phyloP scores from a whole-genome alignment of 2,329 filamentous ascomycete genomes.

The Fusarium beomiforme region DNA sequence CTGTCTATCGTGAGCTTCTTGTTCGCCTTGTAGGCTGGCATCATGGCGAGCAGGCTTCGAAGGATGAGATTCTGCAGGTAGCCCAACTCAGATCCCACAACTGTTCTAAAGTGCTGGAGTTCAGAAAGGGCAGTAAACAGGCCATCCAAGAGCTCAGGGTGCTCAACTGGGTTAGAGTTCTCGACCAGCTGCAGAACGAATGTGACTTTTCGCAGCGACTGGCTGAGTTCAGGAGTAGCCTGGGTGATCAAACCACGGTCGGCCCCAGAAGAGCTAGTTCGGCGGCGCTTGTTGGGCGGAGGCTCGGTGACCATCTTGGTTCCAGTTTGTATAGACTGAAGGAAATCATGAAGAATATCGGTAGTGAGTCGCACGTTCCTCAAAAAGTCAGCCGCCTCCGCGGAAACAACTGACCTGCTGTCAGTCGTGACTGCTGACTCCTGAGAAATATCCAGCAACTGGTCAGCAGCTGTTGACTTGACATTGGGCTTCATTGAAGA shows the following conservation, averaged over 20 bases:
- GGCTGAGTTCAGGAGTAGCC: conserved; percentile 71
- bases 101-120: conserved; percentile 83
- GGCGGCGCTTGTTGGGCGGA: conserved; percentile 80
- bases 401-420: conserved; percentile 53
- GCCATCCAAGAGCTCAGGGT: conserved; percentile 79
- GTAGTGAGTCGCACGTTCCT: conserved; percentile 78
- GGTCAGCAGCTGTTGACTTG: conserved; percentile 67
- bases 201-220: conserved; percentile 79
- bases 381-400: conserved; percentile 76
- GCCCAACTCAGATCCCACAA: conserved; percentile 85
- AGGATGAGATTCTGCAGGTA: conserved; percentile 90
- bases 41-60: conserved; percentile 82
- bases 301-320: conserved; percentile 76
- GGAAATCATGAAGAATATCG: conserved; percentile 74
- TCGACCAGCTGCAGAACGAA: conserved; percentile 91
- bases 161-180: conserved; percentile 76
- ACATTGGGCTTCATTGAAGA: conserved; percentile 71
- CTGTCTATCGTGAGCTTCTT: conserved; percentile 75
- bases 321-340: conserved; percentile 79
- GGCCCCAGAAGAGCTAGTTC: conserved; percentile 78
- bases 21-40: conserved; percentile 76
- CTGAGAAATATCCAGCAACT: conserved; percentile 71
- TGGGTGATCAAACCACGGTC: conserved; percentile 68
- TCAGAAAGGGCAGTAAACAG: conserved; percentile 89
- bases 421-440: conserved; percentile 49